These are phyloP conservation scores for Cyberlindnera suaveolens DNA, from an alignment of 805 yeast genomes.

Conservation along the genomic window DNA sequence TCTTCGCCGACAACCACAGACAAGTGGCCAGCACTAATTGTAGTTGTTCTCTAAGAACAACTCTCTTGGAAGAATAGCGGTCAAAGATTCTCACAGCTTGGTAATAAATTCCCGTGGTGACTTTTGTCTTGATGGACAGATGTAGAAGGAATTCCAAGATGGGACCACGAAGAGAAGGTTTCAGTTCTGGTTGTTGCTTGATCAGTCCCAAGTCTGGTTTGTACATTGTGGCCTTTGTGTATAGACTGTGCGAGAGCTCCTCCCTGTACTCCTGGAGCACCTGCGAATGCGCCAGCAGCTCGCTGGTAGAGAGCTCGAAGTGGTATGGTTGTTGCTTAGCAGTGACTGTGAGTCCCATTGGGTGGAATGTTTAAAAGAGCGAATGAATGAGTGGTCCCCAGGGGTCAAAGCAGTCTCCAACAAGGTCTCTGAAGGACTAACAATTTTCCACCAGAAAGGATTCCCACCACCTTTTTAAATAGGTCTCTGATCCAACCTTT, in stretches of 20 bases:
- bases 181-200: slow-evolving; percentile 83
- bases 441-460: too few species aligned
- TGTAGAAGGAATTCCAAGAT: slow-evolving; percentile 78
- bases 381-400: background rate
- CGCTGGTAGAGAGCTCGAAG: slow-evolving; percentile 41
- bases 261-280: slow-evolving; percentile 44
- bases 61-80: slow-evolving; percentile 83
- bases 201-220: slow-evolving; percentile 60
- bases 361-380: background rate
- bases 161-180: slow-evolving; percentile 64
- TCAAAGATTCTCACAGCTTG: slow-evolving; percentile 74
- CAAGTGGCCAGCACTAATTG: slow-evolving; percentile 90
- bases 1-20: slow-evolving; percentile 86
- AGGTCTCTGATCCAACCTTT: background rate
- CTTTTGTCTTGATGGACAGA: slow-evolving; percentile 54
- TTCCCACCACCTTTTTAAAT: background rate
- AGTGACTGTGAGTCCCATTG: slow-evolving; percentile 30
- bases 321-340: slow-evolving; percentile 48
- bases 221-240: slow-evolving; percentile 30
- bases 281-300: slow-evolving; percentile 39
- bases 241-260: slow-evolving; percentile 39
- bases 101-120: slow-evolving; percentile 63
- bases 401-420: background rate
- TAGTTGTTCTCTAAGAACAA: slow-evolving; percentile 78
- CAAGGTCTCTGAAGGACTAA: too few species aligned